A percentile compares a stretch with the other conserved stretches of the same genome.
Conservation (phyloP, 805 yeast species). For the Tetrapisispora nanseiensis region DNA sequence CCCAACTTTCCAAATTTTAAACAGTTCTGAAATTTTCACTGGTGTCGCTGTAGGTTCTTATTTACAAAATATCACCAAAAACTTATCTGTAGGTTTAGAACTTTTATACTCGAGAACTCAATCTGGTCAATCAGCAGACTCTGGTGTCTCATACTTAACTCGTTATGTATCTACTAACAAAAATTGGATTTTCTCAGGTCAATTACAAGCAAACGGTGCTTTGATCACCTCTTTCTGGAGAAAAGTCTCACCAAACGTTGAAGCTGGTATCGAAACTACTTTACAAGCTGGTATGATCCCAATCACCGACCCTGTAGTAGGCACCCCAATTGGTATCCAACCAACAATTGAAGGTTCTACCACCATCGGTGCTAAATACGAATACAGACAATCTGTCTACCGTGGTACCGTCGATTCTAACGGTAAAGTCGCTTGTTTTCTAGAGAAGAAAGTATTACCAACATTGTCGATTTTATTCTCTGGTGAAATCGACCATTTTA, state of each 20-base stretch:
- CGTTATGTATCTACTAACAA: conserved; percentile 66
- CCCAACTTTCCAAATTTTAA: conserved; percentile 53
- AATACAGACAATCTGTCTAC: conserved; percentile 91
- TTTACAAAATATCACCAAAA: conserved; percentile 79
- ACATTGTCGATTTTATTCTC: conserved; percentile 79
- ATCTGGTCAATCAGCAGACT: conserved; percentile 75
- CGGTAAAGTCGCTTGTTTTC: conserved; percentile 83
- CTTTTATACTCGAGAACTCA: conserved; percentile 69
- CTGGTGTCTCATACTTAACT: conserved; percentile 80
- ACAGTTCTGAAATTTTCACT: conserved; percentile 49
- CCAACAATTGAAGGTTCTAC: conserved; percentile 86
- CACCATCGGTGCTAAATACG: conserved; percentile 93
- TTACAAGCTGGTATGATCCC: conserved; percentile 68
- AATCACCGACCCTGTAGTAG: conserved; percentile 63
- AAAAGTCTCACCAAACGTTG: conserved; percentile 84
- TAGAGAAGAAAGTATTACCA: conserved; percentile 91
- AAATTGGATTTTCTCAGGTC: conserved; percentile 90
- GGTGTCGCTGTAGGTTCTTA: conserved; percentile 91
- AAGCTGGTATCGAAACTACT: conserved; percentile 87
- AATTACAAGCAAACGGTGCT: conserved; percentile 87
- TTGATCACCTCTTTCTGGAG: conserved; percentile 87
- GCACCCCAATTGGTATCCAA: conserved; percentile 71
- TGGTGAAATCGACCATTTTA: conserved; percentile 86
- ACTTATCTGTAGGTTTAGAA: conserved; percentile 83
- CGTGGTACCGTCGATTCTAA: conserved; percentile 88